phyloP scores from a whole-genome alignment of 176 grass and related monocot species.

The Oryza rufipogon region DNA sequence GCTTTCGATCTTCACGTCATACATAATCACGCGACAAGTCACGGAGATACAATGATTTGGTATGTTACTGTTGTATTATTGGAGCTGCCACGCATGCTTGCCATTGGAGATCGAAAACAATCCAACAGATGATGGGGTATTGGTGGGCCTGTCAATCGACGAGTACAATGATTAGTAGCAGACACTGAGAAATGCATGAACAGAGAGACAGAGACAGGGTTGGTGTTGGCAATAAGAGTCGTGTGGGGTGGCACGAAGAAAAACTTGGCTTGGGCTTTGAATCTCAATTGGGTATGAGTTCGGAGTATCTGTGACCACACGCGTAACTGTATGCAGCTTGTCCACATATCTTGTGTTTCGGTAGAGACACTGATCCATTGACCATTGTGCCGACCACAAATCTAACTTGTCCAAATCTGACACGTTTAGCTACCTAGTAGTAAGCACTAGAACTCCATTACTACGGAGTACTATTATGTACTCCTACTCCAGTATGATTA shows the following conservation, averaged over 20 bases:
- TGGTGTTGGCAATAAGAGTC: not conserved
- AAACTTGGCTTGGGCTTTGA: not conserved
- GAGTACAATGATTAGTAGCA: not conserved
- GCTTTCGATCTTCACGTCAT: not conserved
- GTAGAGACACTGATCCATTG: no score
- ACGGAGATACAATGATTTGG: no score
- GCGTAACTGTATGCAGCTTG: no score
- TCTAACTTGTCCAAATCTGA: no score
- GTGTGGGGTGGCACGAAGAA: not conserved
- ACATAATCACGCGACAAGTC: no score
- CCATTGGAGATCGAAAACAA: not conserved
- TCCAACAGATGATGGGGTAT: not conserved
- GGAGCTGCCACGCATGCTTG: no score
- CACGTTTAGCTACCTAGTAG: no score
- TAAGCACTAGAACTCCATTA: no score
- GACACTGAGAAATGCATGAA: no score
- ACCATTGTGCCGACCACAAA: no score
- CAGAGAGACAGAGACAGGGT: not conserved
- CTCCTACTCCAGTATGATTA: no score
- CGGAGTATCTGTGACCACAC: not conserved
- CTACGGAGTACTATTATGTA: no score
- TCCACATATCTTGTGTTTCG: not conserved
- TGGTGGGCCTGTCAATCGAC: not conserved
- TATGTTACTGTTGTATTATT: not conserved
- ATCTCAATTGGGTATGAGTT: not conserved